Evolutionary conservation across 2,329 filamentous ascomycete species (phyloP).

Genomic region (Dothiorella sarmentorum): DNA sequence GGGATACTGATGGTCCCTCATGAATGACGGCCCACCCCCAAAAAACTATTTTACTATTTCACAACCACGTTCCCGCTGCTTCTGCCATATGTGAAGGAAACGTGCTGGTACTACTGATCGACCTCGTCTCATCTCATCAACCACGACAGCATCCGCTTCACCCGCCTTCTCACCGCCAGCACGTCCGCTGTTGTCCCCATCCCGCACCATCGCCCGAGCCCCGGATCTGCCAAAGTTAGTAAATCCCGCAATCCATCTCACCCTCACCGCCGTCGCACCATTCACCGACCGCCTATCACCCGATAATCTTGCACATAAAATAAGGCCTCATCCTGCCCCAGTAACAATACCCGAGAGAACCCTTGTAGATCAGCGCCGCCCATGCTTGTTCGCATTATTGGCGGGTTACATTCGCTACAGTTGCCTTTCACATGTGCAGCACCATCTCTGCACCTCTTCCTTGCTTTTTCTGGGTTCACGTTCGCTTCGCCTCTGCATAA

Average conservation of each 20-base stretch:
- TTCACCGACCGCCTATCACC: neutral
- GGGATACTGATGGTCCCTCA: neutral
- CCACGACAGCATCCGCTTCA: neutral
- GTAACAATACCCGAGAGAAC: neutral
- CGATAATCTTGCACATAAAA: neutral
- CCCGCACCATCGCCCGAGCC: neutral
- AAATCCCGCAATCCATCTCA: slow-evolving; percentile 6
- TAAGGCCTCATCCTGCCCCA: neutral
- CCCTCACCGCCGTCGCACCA: neutral
- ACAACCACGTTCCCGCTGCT: neutral
- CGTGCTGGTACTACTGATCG: neutral
- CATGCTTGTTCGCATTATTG: slow-evolving; percentile 1
- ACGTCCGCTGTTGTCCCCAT: neutral
- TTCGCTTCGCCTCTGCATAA: too few relatives aligned
- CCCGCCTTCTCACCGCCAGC: neutral
- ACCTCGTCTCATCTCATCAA: neutral
- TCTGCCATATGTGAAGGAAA: neutral
- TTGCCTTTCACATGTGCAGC: neutral
- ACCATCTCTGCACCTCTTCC: too few relatives aligned
- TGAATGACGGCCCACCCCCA: slow-evolving; percentile 5
- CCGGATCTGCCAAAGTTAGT: slow-evolving; percentile 10
- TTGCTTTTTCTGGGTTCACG: too few relatives aligned
- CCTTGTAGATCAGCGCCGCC: slow-evolving; percentile 4
- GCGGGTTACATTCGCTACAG: slow-evolving; percentile 7
- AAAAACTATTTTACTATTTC: neutral